Evolutionary conservation across 495 filamentous ascomycete genomes (phyloP).

Genomic region (Staphylotrichum longicolle): DNA sequence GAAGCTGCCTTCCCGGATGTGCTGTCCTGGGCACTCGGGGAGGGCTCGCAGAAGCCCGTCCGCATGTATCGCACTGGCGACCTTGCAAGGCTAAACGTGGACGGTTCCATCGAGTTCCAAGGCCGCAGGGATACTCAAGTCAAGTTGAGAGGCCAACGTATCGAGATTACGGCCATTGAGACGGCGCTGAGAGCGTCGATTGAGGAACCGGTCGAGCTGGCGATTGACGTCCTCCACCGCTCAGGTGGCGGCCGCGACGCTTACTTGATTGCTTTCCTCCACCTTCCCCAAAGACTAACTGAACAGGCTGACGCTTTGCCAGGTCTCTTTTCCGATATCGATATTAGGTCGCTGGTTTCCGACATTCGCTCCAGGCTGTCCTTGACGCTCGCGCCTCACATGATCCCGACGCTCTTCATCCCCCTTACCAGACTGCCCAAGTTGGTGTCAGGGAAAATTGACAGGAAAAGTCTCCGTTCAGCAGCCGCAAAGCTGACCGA

Average conservation of each 20-base stretch:
- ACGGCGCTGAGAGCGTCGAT: conserved; percentile 39
- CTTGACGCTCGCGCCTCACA: conserved; percentile 1
- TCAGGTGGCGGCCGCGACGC: conserved; percentile 3
- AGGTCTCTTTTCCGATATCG: neutral
- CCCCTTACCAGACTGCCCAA: conserved; percentile 4
- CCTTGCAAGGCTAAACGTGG: conserved; percentile 51
- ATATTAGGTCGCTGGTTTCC: conserved; percentile 8
- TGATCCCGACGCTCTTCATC: conserved; percentile 10
- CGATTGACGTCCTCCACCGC: conserved; percentile 3
- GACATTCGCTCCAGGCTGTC: conserved; percentile 2
- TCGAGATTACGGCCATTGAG: conserved; percentile 49
- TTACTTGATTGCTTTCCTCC: conserved; percentile 14
- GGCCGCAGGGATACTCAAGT: conserved; percentile 28
- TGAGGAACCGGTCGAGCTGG: conserved; percentile 2
- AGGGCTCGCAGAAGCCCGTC: neutral
- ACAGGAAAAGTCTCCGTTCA: conserved; percentile 11
- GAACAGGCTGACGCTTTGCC: neutral
- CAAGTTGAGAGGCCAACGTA: conserved; percentile 36
- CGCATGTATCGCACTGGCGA: conserved; percentile 59
- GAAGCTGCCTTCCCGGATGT: neutral
- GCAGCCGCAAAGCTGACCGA: conserved; percentile 33
- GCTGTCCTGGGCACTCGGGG: neutral
- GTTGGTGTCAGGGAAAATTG: conserved; percentile 13
- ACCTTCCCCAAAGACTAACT: conserved; percentile 2
- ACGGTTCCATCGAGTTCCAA: conserved; percentile 51